Evolutionary conservation across 177 flowering plant genomes (phyloP).

Genomic region (Telopea speciosissima): DNA sequence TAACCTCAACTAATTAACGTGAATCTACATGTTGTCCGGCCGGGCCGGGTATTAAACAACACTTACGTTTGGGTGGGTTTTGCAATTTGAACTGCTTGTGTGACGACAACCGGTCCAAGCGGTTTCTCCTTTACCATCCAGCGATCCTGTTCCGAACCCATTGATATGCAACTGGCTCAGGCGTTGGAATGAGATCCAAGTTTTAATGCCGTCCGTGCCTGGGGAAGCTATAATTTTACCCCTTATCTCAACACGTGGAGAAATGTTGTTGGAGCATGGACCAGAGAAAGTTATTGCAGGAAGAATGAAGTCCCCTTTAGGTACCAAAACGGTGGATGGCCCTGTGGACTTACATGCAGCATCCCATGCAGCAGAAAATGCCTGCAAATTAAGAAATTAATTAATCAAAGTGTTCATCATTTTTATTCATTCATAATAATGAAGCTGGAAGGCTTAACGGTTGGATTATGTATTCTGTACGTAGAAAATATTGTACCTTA

Average conservation of each 20-base stretch:
- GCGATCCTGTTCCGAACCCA: not conserved
- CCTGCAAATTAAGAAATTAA: no score
- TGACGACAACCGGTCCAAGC: not conserved
- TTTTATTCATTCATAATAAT: no score
- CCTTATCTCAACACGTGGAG: constrained; percentile 15
- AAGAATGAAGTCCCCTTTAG: constrained; percentile 13
- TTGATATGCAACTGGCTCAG: constrained; percentile 9
- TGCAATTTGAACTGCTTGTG: not conserved
- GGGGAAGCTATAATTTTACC: constrained; percentile 21
- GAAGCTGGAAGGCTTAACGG: no score
- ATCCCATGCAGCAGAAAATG: constrained; percentile 24
- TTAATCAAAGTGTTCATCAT: no score
- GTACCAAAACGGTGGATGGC: constrained; percentile 15
- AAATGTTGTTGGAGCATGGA: constrained; percentile 18
- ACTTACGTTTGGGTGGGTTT: not conserved
- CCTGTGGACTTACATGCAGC: constrained; percentile 18
- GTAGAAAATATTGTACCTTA: not conserved
- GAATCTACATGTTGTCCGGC: no score
- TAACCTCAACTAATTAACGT: no score
- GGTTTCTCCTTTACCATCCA: not conserved
- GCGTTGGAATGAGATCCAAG: constrained; percentile 22
- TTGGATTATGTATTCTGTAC: no score
- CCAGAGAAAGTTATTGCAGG: constrained; percentile 18
- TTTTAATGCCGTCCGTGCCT: not conserved
- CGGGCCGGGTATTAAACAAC: no score